phyloP scores from a whole-genome alignment of 1,284 basidiomycete genomes.

The Vanrija humicola region DNA sequence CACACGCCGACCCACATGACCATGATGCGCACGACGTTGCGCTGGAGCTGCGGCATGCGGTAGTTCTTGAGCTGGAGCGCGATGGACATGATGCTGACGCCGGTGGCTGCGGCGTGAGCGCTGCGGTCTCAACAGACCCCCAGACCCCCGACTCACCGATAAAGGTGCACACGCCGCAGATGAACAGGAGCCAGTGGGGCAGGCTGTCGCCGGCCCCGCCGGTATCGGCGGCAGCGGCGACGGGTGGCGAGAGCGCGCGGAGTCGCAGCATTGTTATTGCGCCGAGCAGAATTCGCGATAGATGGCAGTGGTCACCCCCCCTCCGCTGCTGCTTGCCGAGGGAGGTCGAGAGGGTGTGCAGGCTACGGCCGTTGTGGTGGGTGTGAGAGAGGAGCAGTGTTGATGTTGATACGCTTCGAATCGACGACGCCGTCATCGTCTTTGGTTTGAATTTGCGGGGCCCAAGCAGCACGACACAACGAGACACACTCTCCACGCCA shows the following conservation, averaged over 20 bases:
- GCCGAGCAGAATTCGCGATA: no score
- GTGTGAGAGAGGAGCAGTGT: no score
- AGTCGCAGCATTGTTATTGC: conserved; percentile 24
- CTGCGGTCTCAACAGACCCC: no score
- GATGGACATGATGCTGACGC: conserved; percentile 77
- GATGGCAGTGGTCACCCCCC: no score
- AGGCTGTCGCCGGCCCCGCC: conserved; percentile 42
- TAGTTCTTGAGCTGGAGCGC: conserved; percentile 87
- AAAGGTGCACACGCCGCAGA: conserved; percentile 45
- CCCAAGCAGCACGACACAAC: no score
- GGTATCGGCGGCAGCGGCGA: conserved; percentile 12
- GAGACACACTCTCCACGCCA: no score
- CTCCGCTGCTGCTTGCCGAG: conserved; percentile 4
- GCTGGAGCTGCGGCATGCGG: conserved; percentile 71
- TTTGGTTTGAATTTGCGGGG: no score
- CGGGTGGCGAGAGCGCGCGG: conserved; percentile 24
- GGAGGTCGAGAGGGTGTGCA: background rate
- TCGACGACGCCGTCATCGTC: no score
- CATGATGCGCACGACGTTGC: conserved; percentile 91
- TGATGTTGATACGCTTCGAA: no score
- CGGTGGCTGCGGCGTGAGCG: conserved; percentile 56
- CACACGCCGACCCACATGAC: conserved; percentile 59
- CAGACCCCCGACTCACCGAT: conserved; percentile 32
- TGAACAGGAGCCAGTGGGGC: conserved; percentile 39
- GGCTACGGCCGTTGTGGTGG: no score